Base-by-base conservation (phyloP, 83 land plant species). In the Larix sibirica region DNA sequence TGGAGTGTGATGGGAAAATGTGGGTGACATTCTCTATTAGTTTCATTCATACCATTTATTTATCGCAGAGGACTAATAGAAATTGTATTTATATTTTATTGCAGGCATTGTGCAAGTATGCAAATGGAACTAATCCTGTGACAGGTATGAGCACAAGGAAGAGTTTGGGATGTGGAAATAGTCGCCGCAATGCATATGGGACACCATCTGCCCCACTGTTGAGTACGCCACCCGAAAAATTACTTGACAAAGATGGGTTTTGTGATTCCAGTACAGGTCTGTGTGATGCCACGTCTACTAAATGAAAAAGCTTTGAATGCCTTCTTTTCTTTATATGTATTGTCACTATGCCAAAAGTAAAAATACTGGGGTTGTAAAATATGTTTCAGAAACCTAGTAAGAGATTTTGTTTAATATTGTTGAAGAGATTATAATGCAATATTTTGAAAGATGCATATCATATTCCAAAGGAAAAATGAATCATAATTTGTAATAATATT, bases 61-160 rank as follows among this genome's bases (percentile, higher is more conserved):
- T 44, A 73, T 33, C 14, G 28, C 3, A 44, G 56, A 73, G 50
- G 18, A 54, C 3, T 73, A 23, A 73, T 36, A 73, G 21, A 73
- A 42, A 40, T 42, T 42, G 24, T n/a, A 10, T 42, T 50, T 33
- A 33, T 33, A 50, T 76, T 77, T 81, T 77, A 42, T 36, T 88
- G 70, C 83, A 96, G 98, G 97, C 99, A 4, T 89, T 98, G 36
- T 98, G 99, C 92, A 98, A 98, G 83, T 98, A 98, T 90, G 99
- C 99, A 31, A 96, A 82, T 85, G 99, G 99, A 17, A 92, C 91
- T n/a, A 98, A 98, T 84, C 96, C 99, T 5, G 73, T 87, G 17
- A 96, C 99, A 31, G 99, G 99, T 23, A 97, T 96, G 77, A 91
- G 91, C 84, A 96, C 99, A 20, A 84, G 99, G 75, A 87, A 81